Percentiles rank a stretch among this genome's conserved stretches.
Evolutionary conservation across 2,329 filamentous ascomycete species (phyloP).

Genomic region (Aspergillus luchuensis): DNA sequence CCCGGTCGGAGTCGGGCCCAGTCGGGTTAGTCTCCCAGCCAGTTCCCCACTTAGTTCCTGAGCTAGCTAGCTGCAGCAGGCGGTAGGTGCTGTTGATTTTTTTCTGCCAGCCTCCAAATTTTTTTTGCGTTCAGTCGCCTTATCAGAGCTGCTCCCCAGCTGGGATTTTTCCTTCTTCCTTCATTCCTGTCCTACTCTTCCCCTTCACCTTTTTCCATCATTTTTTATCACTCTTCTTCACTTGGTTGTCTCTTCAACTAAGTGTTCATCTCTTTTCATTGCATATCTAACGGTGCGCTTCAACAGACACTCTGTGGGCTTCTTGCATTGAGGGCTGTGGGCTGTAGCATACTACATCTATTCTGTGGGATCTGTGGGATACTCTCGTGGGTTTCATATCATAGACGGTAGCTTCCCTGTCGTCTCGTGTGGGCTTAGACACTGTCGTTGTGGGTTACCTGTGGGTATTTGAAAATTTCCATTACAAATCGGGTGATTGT

Average conservation of each 20-base stretch:
- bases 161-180: slow-evolving; percentile 27
- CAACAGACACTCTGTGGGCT: slow-evolving; percentile 43
- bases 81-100: slow-evolving; percentile 25
- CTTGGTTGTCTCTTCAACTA: slow-evolving; percentile 22
- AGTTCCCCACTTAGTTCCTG: slow-evolving; percentile 17
- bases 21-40: not conserved
- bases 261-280: slow-evolving; percentile 23
- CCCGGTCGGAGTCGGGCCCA: not conserved
- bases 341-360: slow-evolving; percentile 43
- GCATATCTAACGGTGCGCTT: slow-evolving; percentile 38
- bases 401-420: slow-evolving; percentile 45
- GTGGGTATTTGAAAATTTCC: slow-evolving; percentile 38
- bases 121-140: slow-evolving; percentile 33
- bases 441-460: slow-evolving; percentile 45
- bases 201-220: slow-evolving; percentile 12
- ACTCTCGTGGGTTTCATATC: slow-evolving; percentile 46
- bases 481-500: slow-evolving; percentile 39
- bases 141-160: slow-evolving; percentile 32
- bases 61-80: slow-evolving; percentile 20
- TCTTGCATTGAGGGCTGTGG: slow-evolving; percentile 46
- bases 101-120: slow-evolving; percentile 34
- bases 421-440: slow-evolving; percentile 48
- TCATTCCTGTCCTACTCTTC: slow-evolving; percentile 19
- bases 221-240: slow-evolving; percentile 15
- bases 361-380: slow-evolving; percentile 45